Evolutionary conservation across 1,284 basidiomycete species (phyloP).

Genomic region (Boletus sp.): DNA sequence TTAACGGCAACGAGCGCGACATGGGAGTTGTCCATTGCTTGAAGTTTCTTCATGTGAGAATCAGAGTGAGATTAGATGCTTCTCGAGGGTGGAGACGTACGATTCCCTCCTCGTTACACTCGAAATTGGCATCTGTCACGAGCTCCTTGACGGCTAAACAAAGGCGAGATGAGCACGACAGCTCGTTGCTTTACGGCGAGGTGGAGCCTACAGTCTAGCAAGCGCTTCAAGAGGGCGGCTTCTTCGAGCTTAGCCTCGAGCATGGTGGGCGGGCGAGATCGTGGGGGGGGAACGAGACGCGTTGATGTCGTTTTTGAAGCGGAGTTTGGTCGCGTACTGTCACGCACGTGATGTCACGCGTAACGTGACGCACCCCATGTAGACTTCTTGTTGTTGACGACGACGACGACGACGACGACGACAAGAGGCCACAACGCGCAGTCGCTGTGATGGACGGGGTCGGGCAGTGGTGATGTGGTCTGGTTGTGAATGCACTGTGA

Average conservation of each 20-base stretch:
- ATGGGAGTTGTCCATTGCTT: conserved; percentile 99
- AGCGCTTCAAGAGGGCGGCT: conserved; percentile 80
- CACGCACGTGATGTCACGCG: conserved; percentile 30
- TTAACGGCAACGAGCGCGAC: conserved; percentile 92
- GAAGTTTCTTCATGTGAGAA: conserved; percentile 58
- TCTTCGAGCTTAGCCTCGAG: conserved; percentile 86
- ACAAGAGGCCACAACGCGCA: neutral
- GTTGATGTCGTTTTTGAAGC: conserved; percentile 32
- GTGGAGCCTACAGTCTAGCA: conserved; percentile 77
- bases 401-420: neutral
- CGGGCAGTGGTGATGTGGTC: neutral
- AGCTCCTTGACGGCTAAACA: conserved; percentile 91
- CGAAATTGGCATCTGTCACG: conserved; percentile 97
- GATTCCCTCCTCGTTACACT: conserved; percentile 95
- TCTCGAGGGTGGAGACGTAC: conserved; percentile 46
- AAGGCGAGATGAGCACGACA: neutral
- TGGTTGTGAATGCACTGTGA: neutral
- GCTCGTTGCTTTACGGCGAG: neutral
- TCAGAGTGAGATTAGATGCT: neutral
- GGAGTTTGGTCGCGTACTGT: conserved; percentile 33
- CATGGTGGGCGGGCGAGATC: conserved; percentile 48
- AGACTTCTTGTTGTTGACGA: conserved; percentile 6
- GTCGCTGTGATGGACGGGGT: neutral
- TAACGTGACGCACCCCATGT: conserved; percentile 24
- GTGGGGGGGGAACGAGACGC: conserved; percentile 17